phyloP scores from a whole-genome alignment of 805 yeast species.

The Starmerella lactis-condensi region DNA sequence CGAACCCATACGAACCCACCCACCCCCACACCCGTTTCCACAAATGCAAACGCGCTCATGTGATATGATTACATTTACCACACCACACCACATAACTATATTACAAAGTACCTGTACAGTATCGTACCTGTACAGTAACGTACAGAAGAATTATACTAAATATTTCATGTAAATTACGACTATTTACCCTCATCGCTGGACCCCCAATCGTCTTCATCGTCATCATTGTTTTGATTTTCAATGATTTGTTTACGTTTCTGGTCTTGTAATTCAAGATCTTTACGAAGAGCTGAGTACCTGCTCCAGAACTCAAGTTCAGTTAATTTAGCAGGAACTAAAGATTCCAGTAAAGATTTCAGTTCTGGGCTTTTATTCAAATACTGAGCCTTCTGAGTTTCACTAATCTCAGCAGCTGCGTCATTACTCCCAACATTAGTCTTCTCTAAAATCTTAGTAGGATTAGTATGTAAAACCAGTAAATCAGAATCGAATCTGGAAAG shows the following conservation, averaged over 20 bases:
- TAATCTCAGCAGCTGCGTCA: constrained; percentile 25
- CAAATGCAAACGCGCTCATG: not conserved
- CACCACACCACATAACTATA: constrained; percentile 7
- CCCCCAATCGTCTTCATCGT: constrained; percentile 32
- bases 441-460: constrained; percentile 29
- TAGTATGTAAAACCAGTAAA: constrained; percentile 35
- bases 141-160: too few species aligned
- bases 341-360: constrained; percentile 37
- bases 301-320: constrained; percentile 55
- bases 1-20: too few species aligned
- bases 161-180: too few species aligned
- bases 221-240: constrained; percentile 13
- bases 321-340: constrained; percentile 46
- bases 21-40: not conserved
- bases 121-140: too few species aligned
- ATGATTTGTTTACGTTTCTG: constrained; percentile 45
- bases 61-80: not conserved
- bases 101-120: too few species aligned
- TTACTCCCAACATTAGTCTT: constrained; percentile 17
- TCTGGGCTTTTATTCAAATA: constrained; percentile 31
- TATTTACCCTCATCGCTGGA: constrained; percentile 10
- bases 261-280: constrained; percentile 42
- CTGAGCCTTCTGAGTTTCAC: constrained; percentile 34
- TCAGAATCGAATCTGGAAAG: constrained; percentile 48
- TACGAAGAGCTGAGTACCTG: constrained; percentile 40